These are phyloP conservation scores for Backusella circina DNA, from an alignment of 192 early-diverging fungal genomes.

Conservation along the genomic window DNA sequence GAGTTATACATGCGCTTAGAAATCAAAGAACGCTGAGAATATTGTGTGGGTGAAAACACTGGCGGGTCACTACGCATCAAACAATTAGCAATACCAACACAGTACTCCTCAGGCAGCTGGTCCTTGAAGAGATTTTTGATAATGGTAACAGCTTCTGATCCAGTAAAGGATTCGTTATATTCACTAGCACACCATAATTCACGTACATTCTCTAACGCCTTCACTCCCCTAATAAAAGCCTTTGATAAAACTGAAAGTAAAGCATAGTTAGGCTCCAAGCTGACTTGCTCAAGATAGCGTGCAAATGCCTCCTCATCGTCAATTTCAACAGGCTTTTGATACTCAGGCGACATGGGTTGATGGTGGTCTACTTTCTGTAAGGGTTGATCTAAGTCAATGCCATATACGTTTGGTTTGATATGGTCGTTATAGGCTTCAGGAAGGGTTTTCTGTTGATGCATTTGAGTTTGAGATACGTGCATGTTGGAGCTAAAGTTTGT, in stretches of 20 bases:
- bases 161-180: slow-evolving; percentile 28
- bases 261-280: slow-evolving; percentile 10
- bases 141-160: slow-evolving; percentile 30
- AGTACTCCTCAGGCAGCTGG: slow-evolving; percentile 6
- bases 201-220: slow-evolving; percentile 5
- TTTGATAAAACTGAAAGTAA: slow-evolving; percentile 17
- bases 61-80: slow-evolving; percentile 31
- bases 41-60: slow-evolving; percentile 24
- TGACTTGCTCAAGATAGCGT: not conserved
- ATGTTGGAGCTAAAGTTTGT: not conserved
- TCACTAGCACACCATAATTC: slow-evolving; percentile 23
- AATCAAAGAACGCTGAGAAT: slow-evolving; percentile 25
- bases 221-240: slow-evolving; percentile 7
- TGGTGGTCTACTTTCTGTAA: not conserved
- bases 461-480: not conserved
- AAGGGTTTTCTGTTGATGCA: not conserved
- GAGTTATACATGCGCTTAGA: slow-evolving; percentile 33
- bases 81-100: slow-evolving; percentile 17
- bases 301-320: not conserved
- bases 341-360: not conserved
- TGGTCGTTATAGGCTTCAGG: not conserved
- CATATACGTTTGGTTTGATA: not conserved
- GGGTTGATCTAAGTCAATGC: not conserved
- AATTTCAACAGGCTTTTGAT: not conserved
- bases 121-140: slow-evolving; percentile 15